Evolutionary conservation across 352 stramenopile species (phyloP), one percentile per base, ranked within the genome.

Genomic region (Phytophthora cajani): DNA sequence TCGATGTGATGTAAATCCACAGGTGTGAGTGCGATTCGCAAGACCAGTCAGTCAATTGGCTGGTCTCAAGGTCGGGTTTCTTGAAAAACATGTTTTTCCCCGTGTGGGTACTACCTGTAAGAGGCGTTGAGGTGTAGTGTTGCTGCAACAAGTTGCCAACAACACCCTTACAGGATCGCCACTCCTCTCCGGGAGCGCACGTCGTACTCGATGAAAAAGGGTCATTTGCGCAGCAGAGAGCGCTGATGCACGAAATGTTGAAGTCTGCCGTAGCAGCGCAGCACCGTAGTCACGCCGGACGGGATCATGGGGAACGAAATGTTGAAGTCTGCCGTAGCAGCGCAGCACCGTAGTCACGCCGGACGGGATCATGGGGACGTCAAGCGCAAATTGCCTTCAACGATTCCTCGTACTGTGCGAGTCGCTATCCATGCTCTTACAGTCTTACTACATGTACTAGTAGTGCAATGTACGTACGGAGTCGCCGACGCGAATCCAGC

Each of bases 81-180:
- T 46, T 17, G 38, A 46, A 17, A 46, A 46, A 46, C 38, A 46
- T n/a, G 38, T n/a, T 60, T 51, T 64, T 47, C 55, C 40, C 40
- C 16, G 33, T 16, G 25, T 59, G n/a, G n/a, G 32, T 64, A 69
- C 38, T n/a, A 16, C 11, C 8, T 8, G 64, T 69, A 73, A 61
- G 60, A 67, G 62, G 64, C 42, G 30, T 54, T 56, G 38, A 2
- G 14, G 36, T 40, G 58, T 17, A 19, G 57, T 56, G 27, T 30
- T 30, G 38, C 61, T 32, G 57, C 36, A 62, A 56, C 55, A 58
- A 32, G 32, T 40, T 40, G 33, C 12, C 40, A 47, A 47, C 33
- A 59, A 63, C 65, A 47, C 21, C 66, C 40, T 62, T 62, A 69
- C 59, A 58, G 59, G 59, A 69, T 69, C 50, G 51, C 58, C 65